These are phyloP conservation scores for Vitellaria paradoxa DNA, from an alignment of 179 eudicot genomes.

Conservation along the genomic window DNA sequence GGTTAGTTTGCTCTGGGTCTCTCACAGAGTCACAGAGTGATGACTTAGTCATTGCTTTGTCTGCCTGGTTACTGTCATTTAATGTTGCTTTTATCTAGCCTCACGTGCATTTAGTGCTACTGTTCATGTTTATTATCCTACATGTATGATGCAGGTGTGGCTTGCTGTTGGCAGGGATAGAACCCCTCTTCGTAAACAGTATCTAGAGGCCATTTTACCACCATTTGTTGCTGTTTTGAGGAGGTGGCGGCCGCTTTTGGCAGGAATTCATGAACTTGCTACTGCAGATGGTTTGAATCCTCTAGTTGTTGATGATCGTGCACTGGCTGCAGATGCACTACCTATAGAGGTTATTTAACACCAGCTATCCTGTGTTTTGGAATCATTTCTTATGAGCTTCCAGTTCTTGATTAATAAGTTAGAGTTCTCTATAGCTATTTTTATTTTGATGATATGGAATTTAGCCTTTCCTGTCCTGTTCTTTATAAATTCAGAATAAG, in stretches of 20 bases:
- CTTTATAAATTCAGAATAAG: too few relatives aligned
- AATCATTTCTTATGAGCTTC: too few relatives aligned
- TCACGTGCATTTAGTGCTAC: neutral
- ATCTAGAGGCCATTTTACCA: slow-evolving; percentile 85
- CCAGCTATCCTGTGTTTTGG: neutral
- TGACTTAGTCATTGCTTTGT: neutral
- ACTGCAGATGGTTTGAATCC: slow-evolving; percentile 86
- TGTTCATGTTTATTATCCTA: neutral
- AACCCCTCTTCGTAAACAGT: slow-evolving; percentile 83
- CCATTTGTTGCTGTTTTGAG: slow-evolving; percentile 90
- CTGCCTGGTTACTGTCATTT: neutral
- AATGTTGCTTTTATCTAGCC: neutral
- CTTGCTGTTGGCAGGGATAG: slow-evolving; percentile 81
- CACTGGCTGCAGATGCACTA: slow-evolving; percentile 87
- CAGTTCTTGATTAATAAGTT: too few relatives aligned
- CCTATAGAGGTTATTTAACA: slow-evolving; percentile 70
- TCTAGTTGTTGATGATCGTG: slow-evolving; percentile 85
- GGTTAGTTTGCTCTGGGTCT: slow-evolving; percentile 4
- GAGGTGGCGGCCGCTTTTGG: slow-evolving; percentile 96
- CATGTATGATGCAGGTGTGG: slow-evolving; percentile 66
- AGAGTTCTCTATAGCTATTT: too few relatives aligned
- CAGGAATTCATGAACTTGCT: slow-evolving; percentile 97
- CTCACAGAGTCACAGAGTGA: neutral
- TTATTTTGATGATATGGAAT: too few relatives aligned
- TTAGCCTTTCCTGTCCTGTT: too few relatives aligned